A percentile compares a stretch with the other conserved stretches of the same genome.
Conservation (phyloP, 1,284 basidiomycete species). For the Ustilago esculenta region DNA sequence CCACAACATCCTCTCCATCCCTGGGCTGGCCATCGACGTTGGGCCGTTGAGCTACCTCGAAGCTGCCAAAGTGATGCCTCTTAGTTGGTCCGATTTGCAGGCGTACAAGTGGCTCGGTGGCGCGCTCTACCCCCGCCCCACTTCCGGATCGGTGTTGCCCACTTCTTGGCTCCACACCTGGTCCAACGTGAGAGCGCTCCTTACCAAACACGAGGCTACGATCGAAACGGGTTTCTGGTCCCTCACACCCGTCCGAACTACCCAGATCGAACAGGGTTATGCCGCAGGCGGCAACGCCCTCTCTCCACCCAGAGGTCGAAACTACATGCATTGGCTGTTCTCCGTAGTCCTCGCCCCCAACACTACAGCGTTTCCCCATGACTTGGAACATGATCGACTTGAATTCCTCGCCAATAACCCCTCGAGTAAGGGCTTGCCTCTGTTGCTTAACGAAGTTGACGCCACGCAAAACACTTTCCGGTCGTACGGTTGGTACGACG, state of each 20-base stretch:
- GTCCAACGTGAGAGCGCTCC: conserved; percentile 7
- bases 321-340: conserved; percentile 25
- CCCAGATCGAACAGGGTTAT: conserved; percentile 28
- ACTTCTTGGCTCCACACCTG: conserved; percentile 8
- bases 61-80: conserved; percentile 7
- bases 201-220: conserved; percentile 4
- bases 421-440: conserved; percentile 17
- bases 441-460: conserved; percentile 54
- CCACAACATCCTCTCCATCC: conserved; percentile 20
- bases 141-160: neutral
- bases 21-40: conserved; percentile 4
- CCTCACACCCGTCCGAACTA: conserved; percentile 31
- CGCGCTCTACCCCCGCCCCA: conserved; percentile 14
- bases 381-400: conserved; percentile 10
- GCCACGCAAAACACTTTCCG: conserved; percentile 25
- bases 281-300: conserved; percentile 37
- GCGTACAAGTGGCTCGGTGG: conserved; percentile 44
- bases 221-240: conserved; percentile 20
- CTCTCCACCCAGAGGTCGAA: conserved; percentile 14
- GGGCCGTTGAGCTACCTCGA: conserved; percentile 26
- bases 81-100: conserved; percentile 15
- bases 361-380: conserved; percentile 11
- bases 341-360: conserved; percentile 1
- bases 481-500: conserved; percentile 30
- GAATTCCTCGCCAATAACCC: conserved; percentile 16